Conservation (phyloP, 1,284 basidiomycete genomes). For the Cystobasidium sp. region DNA sequence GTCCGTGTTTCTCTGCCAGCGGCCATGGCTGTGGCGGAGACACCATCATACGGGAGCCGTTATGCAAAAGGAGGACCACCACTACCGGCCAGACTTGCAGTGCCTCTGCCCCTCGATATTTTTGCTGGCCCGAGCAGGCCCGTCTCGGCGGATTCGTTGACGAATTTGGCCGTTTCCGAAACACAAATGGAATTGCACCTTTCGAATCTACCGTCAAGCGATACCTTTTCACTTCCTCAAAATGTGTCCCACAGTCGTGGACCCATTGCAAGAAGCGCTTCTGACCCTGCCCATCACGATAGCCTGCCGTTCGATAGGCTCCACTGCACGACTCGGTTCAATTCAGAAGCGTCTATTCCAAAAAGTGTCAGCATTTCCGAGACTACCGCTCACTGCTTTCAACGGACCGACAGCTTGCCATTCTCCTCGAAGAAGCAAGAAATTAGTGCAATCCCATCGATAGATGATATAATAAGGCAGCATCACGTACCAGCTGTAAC, state of each 20-base stretch:
- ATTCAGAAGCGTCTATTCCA: background rate
- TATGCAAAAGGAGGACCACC: background rate
- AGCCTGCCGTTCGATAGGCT: no score
- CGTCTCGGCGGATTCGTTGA: conserved; percentile 18
- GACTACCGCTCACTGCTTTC: background rate
- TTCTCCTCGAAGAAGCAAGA: background rate
- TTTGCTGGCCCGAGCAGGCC: conserved; percentile 24
- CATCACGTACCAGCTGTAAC: background rate
- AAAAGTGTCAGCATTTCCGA: conserved; percentile 3
- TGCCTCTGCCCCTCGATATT: conserved; percentile 11
- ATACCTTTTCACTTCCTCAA: background rate
- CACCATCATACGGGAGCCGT: background rate
- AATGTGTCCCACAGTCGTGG: no score
- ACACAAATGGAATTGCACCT: background rate
- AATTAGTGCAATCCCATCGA: background rate
- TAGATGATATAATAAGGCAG: conserved; percentile 22
- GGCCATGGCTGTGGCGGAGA: background rate
- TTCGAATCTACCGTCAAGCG: background rate
- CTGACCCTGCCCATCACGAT: background rate
- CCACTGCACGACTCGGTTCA: no score
- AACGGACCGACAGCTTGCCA: background rate
- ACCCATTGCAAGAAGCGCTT: background rate
- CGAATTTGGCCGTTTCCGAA: conserved; percentile 16
- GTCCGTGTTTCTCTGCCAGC: background rate
- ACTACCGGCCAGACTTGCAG: conserved; percentile 4